Evolutionary conservation across 345 rosid genomes (phyloP).

Genomic region (Boechera stricta): DNA sequence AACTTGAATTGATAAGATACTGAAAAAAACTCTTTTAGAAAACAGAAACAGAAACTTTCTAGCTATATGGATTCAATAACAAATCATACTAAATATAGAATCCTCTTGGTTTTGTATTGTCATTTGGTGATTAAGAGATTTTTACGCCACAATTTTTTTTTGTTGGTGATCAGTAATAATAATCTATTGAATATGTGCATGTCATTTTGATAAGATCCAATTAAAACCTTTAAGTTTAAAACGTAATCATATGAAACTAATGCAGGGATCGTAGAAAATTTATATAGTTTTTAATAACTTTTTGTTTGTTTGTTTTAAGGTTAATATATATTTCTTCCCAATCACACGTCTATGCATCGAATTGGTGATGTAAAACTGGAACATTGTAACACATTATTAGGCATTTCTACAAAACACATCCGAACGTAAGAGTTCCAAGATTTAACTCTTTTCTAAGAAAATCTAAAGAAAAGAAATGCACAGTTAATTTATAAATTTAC

Average conservation of each 20-base stretch:
- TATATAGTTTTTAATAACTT: too few species aligned
- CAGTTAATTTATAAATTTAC: neutral
- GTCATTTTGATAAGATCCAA: too few species aligned
- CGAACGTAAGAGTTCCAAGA: neutral
- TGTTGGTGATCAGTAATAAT: too few species aligned
- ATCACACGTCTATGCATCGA: neutral
- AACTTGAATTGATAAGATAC: neutral
- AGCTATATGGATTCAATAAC: neutral
- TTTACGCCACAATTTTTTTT: too few species aligned
- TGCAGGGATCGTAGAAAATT: too few species aligned
- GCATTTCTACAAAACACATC: neutral
- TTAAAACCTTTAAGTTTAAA: too few species aligned
- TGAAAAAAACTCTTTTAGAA: neutral
- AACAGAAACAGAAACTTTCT: neutral
- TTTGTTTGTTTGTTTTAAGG: too few species aligned
- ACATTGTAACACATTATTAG: neutral
- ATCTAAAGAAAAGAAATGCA: too few species aligned
- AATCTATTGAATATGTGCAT: too few species aligned
- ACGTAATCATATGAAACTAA: too few species aligned
- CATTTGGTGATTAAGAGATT: neutral
- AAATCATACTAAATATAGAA: neutral
- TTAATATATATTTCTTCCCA: too few species aligned
- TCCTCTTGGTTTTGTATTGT: conserved; percentile 1
- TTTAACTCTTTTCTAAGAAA: neutral
- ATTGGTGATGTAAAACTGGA: neutral